Percentiles rank a stretch among this genome's conserved stretches.
Evolutionary conservation across 306 rosid genomes (phyloP).

Genomic region (Potentilla sterilis): DNA sequence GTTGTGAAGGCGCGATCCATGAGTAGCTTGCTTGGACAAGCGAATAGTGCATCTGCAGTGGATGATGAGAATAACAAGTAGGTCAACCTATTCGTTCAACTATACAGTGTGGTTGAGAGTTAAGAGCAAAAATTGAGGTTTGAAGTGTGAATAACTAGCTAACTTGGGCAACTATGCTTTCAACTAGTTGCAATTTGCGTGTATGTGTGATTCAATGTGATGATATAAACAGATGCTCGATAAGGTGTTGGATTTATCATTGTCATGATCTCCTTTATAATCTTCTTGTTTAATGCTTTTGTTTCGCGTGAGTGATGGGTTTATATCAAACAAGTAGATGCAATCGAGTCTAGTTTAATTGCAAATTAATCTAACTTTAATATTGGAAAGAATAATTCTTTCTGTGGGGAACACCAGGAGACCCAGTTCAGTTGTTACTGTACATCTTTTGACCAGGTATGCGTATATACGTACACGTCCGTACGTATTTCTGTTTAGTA

Average conservation of each 20-base stretch:
- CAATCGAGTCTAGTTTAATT: not conserved
- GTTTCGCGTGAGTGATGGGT: conserved; percentile 22
- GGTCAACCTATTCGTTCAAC: conserved; percentile 12
- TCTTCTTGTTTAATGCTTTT: conserved; percentile 4
- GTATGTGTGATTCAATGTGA: conserved; percentile 6
- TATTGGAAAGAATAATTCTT: not conserved
- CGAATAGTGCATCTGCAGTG: conserved; percentile 34
- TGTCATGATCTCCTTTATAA: conserved; percentile 11
- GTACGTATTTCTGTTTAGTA: not conserved
- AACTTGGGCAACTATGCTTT: conserved; percentile 22
- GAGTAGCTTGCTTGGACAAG: conserved; percentile 84
- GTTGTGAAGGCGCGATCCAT: conserved; percentile 83
- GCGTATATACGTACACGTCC: not conserved
- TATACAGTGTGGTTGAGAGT: conserved; percentile 1
- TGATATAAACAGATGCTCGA: conserved; percentile 9
- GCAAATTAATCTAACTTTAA: not conserved
- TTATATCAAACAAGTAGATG: conserved; percentile 10
- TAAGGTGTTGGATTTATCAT: conserved; percentile 26
- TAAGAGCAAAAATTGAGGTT: not conserved
- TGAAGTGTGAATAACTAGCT: conserved; percentile 8
- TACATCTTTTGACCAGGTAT: conserved; percentile 17
- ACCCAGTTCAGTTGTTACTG: conserved; percentile 17
- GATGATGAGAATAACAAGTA: not conserved
- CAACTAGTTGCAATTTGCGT: conserved; percentile 11
- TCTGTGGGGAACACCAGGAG: conserved; percentile 10